These are phyloP conservation scores for Ramalina peruviana DNA, from an alignment of 495 filamentous ascomycete genomes.

Conservation along the genomic window DNA sequence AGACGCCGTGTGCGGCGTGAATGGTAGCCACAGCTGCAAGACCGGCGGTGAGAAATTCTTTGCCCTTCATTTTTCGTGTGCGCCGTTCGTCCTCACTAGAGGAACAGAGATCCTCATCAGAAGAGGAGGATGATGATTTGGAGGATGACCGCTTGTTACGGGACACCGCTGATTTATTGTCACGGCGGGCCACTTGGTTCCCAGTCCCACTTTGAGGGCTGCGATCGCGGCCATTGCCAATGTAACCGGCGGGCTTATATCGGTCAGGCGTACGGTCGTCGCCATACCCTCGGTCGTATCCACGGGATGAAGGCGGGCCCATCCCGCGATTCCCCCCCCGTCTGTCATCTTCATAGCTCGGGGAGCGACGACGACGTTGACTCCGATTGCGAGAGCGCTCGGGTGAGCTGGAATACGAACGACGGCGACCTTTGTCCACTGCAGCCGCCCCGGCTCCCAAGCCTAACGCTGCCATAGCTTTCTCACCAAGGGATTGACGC, in stretches of 20 bases:
- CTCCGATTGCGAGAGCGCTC: slow-evolving; percentile 22
- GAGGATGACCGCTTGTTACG: slow-evolving; percentile 11
- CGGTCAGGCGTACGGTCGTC: slow-evolving; percentile 13
- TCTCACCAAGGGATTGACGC: slow-evolving; percentile 61
- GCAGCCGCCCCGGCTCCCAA: slow-evolving; percentile 45
- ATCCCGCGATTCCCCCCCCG: neutral
- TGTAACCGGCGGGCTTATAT: slow-evolving; percentile 26
- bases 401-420: slow-evolving; percentile 13
- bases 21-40: slow-evolving; percentile 65
- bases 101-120: slow-evolving; percentile 42
- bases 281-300: slow-evolving; percentile 2
- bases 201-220: slow-evolving; percentile 19
- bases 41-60: slow-evolving; percentile 61
- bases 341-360: slow-evolving; percentile 5
- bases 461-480: slow-evolving; percentile 51
- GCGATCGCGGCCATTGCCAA: slow-evolving; percentile 33
- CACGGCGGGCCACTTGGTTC: slow-evolving; percentile 23
- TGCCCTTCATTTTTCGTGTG: slow-evolving; percentile 56
- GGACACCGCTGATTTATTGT: slow-evolving; percentile 3
- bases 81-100: slow-evolving; percentile 54
- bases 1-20: slow-evolving; percentile 60
- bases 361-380: slow-evolving; percentile 35
- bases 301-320: neutral
- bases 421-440: slow-evolving; percentile 15
- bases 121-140: slow-evolving; percentile 14